A percentile compares a stretch with the other conserved stretches of the same genome.
These are phyloP conservation scores for Silene vulgaris DNA, from an alignment of 179 eudicot genomes.

Conservation along the genomic window DNA sequence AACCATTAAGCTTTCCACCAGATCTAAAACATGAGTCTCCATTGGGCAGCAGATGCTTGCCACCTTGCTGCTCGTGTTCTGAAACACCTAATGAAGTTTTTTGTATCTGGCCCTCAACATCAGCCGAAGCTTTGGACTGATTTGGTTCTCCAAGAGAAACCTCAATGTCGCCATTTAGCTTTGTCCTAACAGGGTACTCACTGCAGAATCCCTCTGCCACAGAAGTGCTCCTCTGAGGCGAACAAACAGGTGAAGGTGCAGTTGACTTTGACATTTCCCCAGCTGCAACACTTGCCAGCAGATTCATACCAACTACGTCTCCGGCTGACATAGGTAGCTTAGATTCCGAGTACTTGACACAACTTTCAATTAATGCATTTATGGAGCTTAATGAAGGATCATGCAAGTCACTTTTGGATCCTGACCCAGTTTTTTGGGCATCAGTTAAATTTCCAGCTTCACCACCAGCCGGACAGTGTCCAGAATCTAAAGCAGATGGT, in stretches of 20 bases:
- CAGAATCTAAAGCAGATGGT: conserved; percentile 20
- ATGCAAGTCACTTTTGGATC: conserved; percentile 33
- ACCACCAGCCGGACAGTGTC: conserved; percentile 25
- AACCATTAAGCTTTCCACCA: conserved; percentile 17
- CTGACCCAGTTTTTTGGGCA: conserved; percentile 22
- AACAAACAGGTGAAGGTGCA: conserved; percentile 35
- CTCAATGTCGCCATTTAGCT: conserved; percentile 11
- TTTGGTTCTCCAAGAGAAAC: conserved; percentile 3
- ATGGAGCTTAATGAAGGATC: conserved; percentile 68
- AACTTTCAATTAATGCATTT: conserved; percentile 79
- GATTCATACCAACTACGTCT: conserved; percentile 82
- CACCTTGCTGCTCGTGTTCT: background rate
- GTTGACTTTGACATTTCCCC: conserved; percentile 61
- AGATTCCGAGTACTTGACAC: conserved; percentile 70
- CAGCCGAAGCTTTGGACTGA: background rate
- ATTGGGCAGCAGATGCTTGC: conserved; percentile 12
- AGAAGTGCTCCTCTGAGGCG: conserved; percentile 42
- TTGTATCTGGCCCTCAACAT: conserved; percentile 12
- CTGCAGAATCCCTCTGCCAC: conserved; percentile 28
- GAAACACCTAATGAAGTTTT: conserved; percentile 10
- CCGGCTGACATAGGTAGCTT: conserved; percentile 39
- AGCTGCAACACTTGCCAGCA: conserved; percentile 97
- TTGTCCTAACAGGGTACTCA: conserved; percentile 17
- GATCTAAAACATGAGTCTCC: conserved; percentile 11
- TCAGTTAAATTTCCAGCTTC: conserved; percentile 31